Percentiles rank a stretch among this genome's conserved stretches.
These are phyloP conservation scores for Colletotrichum gigasporum DNA, from an alignment of 2,329 filamentous ascomycete genomes.

Conservation along the genomic window DNA sequence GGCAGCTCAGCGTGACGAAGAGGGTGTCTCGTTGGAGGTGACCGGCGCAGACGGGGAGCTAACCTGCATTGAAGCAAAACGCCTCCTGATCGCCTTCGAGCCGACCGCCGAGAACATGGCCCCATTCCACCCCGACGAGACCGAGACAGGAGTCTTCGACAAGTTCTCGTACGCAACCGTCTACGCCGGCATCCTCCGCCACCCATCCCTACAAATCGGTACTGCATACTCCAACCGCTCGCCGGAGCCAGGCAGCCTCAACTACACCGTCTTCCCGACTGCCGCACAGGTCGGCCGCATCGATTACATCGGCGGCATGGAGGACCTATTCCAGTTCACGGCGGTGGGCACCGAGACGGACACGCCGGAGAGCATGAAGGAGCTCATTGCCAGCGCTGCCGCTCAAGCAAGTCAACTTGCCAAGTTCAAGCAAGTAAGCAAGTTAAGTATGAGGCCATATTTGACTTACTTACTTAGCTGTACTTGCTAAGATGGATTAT, in stretches of 20 bases:
- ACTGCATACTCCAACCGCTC: conserved; percentile 35
- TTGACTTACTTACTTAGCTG: no score
- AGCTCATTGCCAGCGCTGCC: conserved; percentile 38
- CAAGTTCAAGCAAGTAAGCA: no score
- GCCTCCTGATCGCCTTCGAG: conserved; percentile 36
- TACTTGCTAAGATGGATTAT: no score
- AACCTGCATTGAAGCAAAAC: conserved; percentile 35
- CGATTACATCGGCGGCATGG: conserved; percentile 41
- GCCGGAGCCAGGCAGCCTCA: conserved; percentile 31
- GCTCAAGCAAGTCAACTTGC: no score
- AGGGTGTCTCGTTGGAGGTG: conserved; percentile 32
- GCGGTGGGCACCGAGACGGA: conserved; percentile 38
- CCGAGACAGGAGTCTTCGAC: conserved; percentile 34
- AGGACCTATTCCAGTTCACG: conserved; percentile 42
- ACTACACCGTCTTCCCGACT: conserved; percentile 37
- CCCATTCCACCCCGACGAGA: conserved; percentile 32
- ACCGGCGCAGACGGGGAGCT: neutral
- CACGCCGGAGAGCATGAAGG: conserved; percentile 34
- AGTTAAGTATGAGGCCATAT: no score
- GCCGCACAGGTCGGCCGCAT: conserved; percentile 37
- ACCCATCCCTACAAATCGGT: conserved; percentile 36
- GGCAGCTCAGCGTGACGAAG: conserved; percentile 15
- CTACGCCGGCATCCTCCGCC: conserved; percentile 38
- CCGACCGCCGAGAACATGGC: conserved; percentile 35
- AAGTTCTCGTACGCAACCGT: conserved; percentile 33